These are phyloP conservation scores for Coccomyxa subellipsoidea DNA, from an alignment of 163 green algal genomes.

Conservation along the genomic window DNA sequence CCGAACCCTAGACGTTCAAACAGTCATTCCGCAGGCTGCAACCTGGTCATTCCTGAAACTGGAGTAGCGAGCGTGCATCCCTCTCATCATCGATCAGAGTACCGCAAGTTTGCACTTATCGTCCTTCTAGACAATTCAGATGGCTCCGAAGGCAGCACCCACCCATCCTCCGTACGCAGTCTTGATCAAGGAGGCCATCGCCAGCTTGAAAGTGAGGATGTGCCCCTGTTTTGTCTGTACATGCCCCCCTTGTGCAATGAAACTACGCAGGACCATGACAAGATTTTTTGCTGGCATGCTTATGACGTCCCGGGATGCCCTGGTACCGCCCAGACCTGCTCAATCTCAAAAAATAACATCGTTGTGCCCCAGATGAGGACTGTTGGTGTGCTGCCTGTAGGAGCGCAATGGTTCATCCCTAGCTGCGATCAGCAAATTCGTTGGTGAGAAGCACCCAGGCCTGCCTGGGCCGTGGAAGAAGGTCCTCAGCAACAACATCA, in stretches of 20 bases:
- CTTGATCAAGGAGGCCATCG: slow-evolving; percentile 59
- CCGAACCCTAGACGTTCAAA: not conserved
- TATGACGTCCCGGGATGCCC: too few species aligned
- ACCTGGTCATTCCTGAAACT: not conserved
- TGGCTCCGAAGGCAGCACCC: slow-evolving; percentile 2
- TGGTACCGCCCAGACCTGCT: too few species aligned
- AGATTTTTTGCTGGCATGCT: not conserved
- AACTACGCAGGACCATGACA: not conserved
- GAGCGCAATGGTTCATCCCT: slow-evolving; percentile 50
- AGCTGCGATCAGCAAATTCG: slow-evolving; percentile 53
- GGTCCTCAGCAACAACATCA: slow-evolving; percentile 35
- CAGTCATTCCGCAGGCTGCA: not conserved
- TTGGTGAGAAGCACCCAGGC: slow-evolving; percentile 34
- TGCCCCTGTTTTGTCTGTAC: not conserved
- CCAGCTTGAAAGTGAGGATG: slow-evolving; percentile 43
- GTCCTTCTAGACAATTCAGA: not conserved
- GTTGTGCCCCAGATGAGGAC: not conserved
- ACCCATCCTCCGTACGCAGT: slow-evolving; percentile 1
- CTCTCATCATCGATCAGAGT: not conserved
- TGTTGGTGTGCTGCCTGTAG: not conserved
- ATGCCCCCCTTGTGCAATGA: not conserved
- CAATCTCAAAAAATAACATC: not conserved
- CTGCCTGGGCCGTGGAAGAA: slow-evolving; percentile 51
- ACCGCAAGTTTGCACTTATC: not conserved
- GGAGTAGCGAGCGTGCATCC: not conserved